Evolutionary conservation across 2,329 filamentous ascomycete species (phyloP).

Genomic region (Neurospora sp.): DNA sequence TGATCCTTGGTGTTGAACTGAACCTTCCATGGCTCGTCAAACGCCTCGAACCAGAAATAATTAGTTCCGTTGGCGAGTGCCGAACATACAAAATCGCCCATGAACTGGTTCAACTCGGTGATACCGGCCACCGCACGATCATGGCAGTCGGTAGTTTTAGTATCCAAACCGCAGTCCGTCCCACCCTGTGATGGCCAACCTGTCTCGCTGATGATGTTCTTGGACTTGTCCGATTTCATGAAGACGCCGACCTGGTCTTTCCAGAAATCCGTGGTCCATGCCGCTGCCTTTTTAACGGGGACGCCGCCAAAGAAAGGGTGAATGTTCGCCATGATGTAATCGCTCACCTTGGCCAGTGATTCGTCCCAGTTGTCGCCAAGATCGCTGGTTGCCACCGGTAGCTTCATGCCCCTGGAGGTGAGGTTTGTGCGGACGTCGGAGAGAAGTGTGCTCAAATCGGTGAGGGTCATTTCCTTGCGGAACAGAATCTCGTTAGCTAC

Average conservation of each 20-base stretch:
- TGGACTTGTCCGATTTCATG: constrained; percentile 50
- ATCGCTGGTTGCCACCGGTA: constrained; percentile 81
- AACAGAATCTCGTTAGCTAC: constrained; percentile 73
- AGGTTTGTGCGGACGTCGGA: constrained; percentile 62
- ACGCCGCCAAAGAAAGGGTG: constrained; percentile 92
- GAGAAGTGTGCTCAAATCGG: constrained; percentile 54
- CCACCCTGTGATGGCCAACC: constrained; percentile 85
- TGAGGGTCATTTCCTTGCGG: constrained; percentile 61
- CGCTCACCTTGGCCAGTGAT: constrained; percentile 57
- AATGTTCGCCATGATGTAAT: constrained; percentile 92
- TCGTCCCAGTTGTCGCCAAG: constrained; percentile 79
- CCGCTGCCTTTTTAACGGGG: constrained; percentile 53
- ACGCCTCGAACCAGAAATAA: constrained; percentile 97
- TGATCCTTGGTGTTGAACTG: constrained; percentile 56
- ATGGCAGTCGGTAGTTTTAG: constrained; percentile 40
- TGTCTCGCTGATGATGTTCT: constrained; percentile 80
- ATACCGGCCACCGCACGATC: constrained; percentile 68
- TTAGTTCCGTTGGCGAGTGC: constrained; percentile 73
- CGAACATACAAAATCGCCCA: constrained; percentile 76
- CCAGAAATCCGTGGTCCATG: constrained; percentile 83
- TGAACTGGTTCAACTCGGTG: constrained; percentile 72
- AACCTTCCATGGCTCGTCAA: constrained; percentile 94
- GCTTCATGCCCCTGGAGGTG: constrained; percentile 50
- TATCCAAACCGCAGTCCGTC: constrained; percentile 56
- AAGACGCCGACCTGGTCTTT: constrained; percentile 54